Evolutionary conservation across 2,329 filamentous ascomycete species (phyloP), one percentile per base, ranked within the genome.

Genomic region (Dothiorella sarmentorum): DNA sequence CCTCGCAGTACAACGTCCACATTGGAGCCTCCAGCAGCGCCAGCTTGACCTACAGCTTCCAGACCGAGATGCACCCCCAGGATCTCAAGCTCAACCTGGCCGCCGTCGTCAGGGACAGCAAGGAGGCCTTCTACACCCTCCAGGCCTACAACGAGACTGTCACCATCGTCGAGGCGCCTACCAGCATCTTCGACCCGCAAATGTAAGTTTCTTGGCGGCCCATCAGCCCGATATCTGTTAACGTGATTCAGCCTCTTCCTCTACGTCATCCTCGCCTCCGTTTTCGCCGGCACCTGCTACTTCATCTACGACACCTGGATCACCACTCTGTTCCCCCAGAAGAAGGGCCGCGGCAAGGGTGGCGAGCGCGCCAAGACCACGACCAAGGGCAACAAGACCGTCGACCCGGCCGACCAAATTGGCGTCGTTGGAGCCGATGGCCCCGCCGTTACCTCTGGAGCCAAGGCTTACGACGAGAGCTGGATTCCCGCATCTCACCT

Each of bases 261-360:
- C 63, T 97, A 97, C 81, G 82, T 96, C 72, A 87, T 97, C 80
- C 88, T 99, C 67, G 80, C 87, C 56, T 86, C 82, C 62, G 84
- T 82, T 63, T 95, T 96, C 73, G 85, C 78, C 64, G 91, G 89
- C 62, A 91, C 87, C 56, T 84, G 88, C 73, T 97, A 93, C 85
- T 96, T 96, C 76, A 91, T 97, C 78, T 99, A 99, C 85, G 94
- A 88, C 80, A 96, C 93, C 69, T 97, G 93, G 91, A 89, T 99
- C 76, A 90, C 91, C 69, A 87, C 91, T 13, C 89, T 99, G 72
- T 96, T 97, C 82, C 93, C 94, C 49, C 91, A 96, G 81, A 86
- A 85, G 75, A 79, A 78, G 68, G 79, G 80, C 62, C 73, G 79
- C 59, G 81, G 79, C 66, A 84, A 84, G 74, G 78, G 78, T 62